Percentiles rank a stretch among this genome's conserved stretches.
Conservation (phyloP, 768 basidiomycete species). For the Gloeophyllum trabeum region DNA sequence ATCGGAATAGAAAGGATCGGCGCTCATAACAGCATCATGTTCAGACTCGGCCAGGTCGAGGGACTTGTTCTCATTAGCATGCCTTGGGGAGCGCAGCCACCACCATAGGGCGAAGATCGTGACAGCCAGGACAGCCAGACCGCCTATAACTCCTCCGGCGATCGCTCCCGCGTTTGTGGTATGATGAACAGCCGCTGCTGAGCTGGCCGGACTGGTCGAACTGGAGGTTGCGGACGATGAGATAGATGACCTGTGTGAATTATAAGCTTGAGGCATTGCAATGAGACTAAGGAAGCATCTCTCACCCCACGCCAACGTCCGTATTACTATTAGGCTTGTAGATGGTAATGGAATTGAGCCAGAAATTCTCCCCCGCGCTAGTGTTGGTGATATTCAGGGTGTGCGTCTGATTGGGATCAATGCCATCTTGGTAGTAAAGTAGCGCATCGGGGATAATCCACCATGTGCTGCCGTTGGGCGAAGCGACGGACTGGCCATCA, state of each 20-base stretch:
- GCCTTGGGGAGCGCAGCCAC: background rate
- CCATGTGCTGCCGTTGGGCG: slow-evolving; percentile 9
- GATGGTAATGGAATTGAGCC: slow-evolving; percentile 7
- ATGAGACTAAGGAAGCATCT: too few relatives aligned
- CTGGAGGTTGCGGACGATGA: too few relatives aligned
- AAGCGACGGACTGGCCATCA: slow-evolving; percentile 1
- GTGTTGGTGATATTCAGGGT: slow-evolving; percentile 6
- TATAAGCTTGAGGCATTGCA: too few relatives aligned
- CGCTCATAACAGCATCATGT: too few relatives aligned
- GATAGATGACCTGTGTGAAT: too few relatives aligned
- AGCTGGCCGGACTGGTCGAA: too few relatives aligned
- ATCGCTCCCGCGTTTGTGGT: slow-evolving; percentile 10
- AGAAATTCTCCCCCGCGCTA: slow-evolving; percentile 7
- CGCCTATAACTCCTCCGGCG: slow-evolving; percentile 9
- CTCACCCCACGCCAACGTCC: too few relatives aligned
- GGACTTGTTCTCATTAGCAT: too few relatives aligned
- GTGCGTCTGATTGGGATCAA: slow-evolving; percentile 6
- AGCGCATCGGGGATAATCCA: slow-evolving; percentile 14
- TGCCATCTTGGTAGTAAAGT: slow-evolving; percentile 7
- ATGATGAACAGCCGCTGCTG: slow-evolving; percentile 2
- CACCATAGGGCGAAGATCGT: background rate
- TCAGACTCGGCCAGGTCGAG: too few relatives aligned
- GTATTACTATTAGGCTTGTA: background rate
- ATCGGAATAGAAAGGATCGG: too few relatives aligned
- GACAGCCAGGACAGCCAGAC: slow-evolving; percentile 3